phyloP scores from a whole-genome alignment of 306 rosid genomes.

The Leucaena leucocephala region DNA sequence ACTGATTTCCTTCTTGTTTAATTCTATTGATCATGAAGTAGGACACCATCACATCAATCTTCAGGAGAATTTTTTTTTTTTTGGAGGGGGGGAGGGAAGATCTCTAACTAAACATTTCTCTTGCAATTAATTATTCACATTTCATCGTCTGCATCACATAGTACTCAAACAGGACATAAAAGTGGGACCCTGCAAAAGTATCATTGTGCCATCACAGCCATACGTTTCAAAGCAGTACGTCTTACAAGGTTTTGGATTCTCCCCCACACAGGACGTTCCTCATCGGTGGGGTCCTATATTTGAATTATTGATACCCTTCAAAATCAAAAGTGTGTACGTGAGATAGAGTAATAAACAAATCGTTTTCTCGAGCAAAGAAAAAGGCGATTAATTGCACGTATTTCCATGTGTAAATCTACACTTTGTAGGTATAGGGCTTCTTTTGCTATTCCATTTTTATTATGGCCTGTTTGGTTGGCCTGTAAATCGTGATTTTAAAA shows the following conservation, averaged over 20 bases:
- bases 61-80: too few species aligned
- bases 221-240: background rate
- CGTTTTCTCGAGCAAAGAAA: constrained; percentile 13
- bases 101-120: too few species aligned
- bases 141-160: background rate
- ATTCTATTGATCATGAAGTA: background rate
- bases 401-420: background rate
- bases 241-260: background rate
- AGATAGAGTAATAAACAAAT: background rate
- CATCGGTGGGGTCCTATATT: background rate
- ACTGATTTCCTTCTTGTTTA: background rate
- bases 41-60: background rate
- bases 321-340: background rate
- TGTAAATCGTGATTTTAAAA: too few species aligned
- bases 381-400: background rate
- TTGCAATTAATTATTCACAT: too few species aligned
- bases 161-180: background rate
- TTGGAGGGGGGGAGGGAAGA: too few species aligned
- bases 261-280: background rate
- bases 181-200: background rate
- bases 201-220: background rate
- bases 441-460: constrained; percentile 1
- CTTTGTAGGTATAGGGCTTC: background rate
- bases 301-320: background rate
- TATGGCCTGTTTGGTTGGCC: too few species aligned